Base-by-base conservation (phyloP, 768 basidiomycete genomes). In the Psilocybe tampanensis region DNA sequence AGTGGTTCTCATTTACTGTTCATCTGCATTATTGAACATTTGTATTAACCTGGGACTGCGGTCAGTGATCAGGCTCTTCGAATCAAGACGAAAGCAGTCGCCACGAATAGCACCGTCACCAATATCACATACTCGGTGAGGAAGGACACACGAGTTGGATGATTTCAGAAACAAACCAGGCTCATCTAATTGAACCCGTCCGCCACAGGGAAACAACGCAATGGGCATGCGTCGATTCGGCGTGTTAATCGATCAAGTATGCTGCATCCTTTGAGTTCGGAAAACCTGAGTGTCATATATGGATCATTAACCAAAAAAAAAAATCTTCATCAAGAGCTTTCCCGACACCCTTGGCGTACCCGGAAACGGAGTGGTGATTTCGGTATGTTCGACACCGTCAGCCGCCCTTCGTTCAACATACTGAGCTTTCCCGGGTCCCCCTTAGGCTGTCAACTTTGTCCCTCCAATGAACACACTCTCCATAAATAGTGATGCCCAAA, bases 161-260 rank as follows among this genome's bases (percentile, higher is more conserved):
- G 22, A 19, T 21, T 19, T 15, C 33, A 29, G 24, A 44, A 24
- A 44, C 39, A 32, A 39, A 33, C 39, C 23, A 23, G n/a, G 19
- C 23, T 48, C 32, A 45, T 36, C 34, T 44, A n/a, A n/a, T n/a
- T n/a, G n/a, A n/a, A n/a, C n/a, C n/a, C 21, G 22, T 47, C n/a
- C 18, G 8, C 21, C n/a, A 29, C 29, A 82, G 76, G 81, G 75
- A 33, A 88, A 89, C 66, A 81, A 75, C 13, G 84, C 78, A 2
- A 79, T 68, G 8, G 80, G 80, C 9, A 72, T 80, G 8, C 72
- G 70, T 1, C 18, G 66, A 26, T 88, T 80, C 55, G 88, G 86
- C 29, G 69, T 89, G 0, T 50, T 89, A 58, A 85, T 89, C 33
- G 82, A 86, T 64, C 83, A 86, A 69, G 81, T 77, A 54, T 19